Base-by-base conservation (phyloP, 495 filamentous ascomycete genomes). In the Xylaria intraflava region DNA sequence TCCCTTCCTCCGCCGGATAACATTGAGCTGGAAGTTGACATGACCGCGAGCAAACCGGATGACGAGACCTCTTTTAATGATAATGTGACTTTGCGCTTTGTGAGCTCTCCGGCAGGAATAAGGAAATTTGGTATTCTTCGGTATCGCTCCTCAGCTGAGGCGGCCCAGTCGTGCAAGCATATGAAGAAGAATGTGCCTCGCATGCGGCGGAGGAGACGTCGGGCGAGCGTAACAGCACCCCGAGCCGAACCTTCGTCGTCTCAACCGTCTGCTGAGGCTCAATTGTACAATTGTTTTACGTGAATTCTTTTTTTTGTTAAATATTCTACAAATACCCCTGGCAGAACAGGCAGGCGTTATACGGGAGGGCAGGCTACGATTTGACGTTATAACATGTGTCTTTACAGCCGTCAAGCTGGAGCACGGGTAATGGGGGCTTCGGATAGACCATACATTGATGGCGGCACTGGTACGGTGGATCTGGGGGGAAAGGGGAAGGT, bases 161-260 rank as follows among this genome's bases (percentile, higher is more conserved):
- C 66, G 14, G 73, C 71, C 19, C 46, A 69, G 46, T 58, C 67
- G 26, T 75, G 71, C 43, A 66, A 65, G 33, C 73, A 73, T 29
- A 67, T 75, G 57, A 70, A 69, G 38, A 66, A 62, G 56, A 73
- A 53, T 38, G 60, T 64, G 33, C 71, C 71, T 26, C 62, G 72
- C 36, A 74, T 76, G 73, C 67, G 73, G 2, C 68, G 61, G 54
- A 67, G 61, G 54, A 67, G 72, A 44, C 60, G 60, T 17, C 68
- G 60, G 49, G 22, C 47, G 19, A 49, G 52, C 20, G 30, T 47
- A 23, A 45, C 60, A 23, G 42, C 61, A 31, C 48, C 61, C n/a
- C 49, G 61, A 2, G 26, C 61, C 3, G 43, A 46, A 19, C 53
- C 61, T 12, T 58, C 65, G 10, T 45, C 53, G 7, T 55, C 61